phyloP scores from a whole-genome alignment of 257 asterid genomes.

The Solanum okadae region DNA sequence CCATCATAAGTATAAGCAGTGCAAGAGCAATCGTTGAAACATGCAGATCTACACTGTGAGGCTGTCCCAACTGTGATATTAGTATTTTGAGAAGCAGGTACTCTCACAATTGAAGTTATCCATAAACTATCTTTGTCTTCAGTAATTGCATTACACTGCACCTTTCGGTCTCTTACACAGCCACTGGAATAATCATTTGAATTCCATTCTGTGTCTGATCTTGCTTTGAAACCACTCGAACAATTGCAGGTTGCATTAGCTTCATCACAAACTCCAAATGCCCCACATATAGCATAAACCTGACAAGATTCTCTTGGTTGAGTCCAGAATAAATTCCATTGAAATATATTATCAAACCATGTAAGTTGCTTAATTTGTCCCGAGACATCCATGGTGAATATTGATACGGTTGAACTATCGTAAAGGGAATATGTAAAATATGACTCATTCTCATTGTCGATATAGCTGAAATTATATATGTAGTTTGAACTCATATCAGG shows the following conservation, averaged over 20 bases:
- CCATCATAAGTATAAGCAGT: neutral
- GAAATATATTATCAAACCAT: slow-evolving; percentile 4
- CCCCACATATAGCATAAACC: neutral
- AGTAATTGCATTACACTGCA: neutral
- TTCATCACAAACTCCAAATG: neutral
- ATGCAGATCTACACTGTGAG: neutral
- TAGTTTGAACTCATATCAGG: slow-evolving; percentile 24
- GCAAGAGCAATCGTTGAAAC: neutral
- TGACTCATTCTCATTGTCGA: slow-evolving; percentile 5
- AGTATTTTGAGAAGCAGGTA: neutral
- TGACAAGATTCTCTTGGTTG: neutral
- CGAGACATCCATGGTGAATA: slow-evolving; percentile 18
- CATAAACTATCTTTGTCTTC: neutral
- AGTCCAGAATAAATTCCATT: neutral
- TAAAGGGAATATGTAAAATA: slow-evolving; percentile 30
- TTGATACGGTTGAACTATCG: slow-evolving; percentile 6
- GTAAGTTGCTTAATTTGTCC: slow-evolving; percentile 24
- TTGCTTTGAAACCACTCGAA: neutral
- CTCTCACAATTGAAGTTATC: fast-evolving
- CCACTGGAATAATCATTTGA: neutral
- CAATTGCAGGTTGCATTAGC: neutral
- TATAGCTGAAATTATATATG: slow-evolving; percentile 13
- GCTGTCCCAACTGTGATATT: neutral
- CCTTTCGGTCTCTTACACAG: neutral
- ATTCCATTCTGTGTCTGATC: neutral